Evolutionary conservation across 1,139 yeast genomes (phyloP).

Genomic region (Pichia sp.): DNA sequence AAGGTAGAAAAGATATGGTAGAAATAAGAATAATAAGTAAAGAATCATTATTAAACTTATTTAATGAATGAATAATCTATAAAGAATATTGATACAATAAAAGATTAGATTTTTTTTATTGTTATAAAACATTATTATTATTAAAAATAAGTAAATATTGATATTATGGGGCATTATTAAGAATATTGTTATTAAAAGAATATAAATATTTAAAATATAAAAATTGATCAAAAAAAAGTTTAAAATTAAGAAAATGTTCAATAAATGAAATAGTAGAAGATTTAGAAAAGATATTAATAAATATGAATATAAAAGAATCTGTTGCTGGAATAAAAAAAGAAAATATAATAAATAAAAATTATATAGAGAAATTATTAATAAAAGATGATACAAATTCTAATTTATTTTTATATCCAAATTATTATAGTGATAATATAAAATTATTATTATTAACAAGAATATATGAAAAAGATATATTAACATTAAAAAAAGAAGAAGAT

Average conservation of each 20-base stretch:
- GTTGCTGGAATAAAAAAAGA: not conserved
- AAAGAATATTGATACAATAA: constrained; percentile 2
- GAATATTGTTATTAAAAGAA: constrained; percentile 2
- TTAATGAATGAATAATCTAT: constrained; percentile 2
- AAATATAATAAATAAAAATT: not conserved
- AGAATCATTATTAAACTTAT: constrained; percentile 1
- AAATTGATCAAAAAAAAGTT: constrained; percentile 1
- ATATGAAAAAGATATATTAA: not conserved
- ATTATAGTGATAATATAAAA: not conserved
- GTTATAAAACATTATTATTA: not conserved
- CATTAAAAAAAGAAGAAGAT: constrained; percentile 2
- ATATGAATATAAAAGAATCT: not conserved
- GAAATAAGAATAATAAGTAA: not conserved
- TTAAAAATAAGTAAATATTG: constrained; percentile 2
- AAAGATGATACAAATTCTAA: not conserved
- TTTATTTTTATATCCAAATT: not conserved
- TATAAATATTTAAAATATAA: constrained; percentile 3
- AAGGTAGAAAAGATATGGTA: not conserved
- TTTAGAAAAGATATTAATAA: not conserved
- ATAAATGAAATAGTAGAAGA: not conserved
- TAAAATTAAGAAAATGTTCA: not conserved
- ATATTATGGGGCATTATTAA: constrained; percentile 1
- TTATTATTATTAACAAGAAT: constrained; percentile 2
- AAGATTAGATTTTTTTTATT: constrained; percentile 2
- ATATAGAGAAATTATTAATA: not conserved